Base-by-base conservation (phyloP, 129 eudicot species). In the Oenanthe sinensis region DNA sequence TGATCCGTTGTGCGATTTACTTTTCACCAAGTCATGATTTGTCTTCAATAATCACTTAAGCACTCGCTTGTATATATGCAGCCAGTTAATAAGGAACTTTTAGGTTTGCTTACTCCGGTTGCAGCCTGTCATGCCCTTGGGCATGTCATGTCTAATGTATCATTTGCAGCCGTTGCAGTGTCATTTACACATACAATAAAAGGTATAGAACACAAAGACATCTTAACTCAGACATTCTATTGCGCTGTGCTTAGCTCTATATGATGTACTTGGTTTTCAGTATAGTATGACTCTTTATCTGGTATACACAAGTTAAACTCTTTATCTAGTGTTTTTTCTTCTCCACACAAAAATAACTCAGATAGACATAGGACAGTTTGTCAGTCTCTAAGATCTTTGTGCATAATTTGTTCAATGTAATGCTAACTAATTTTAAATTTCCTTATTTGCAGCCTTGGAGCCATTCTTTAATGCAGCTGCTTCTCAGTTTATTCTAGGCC, bases 401-500 rank as follows among this genome's bases (percentile, higher is more conserved):
- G 6, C 33, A 60, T 33, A 60, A 30, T 60, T 60, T 24, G 68
- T 60, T 60, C 6, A 60, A 3, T 10, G 36, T n/a, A 8, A 9
- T 60, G 68, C 33, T 60, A n/a, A n/a, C 33, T 60, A 60, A 9
- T 13, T 13, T 24, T 47, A 44, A 3, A 82, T 36, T 4, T 82
- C 65, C 67, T 74, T 44, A 33, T 11, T 58, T 82, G 69, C 90
- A 88, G 90, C 92, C 65, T 80, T 88, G 84, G 92, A 88, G 84
- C 92, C 92, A 39, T 88, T 88, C 85, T 88, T 88, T 76, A 88
- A 78, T 74, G 92, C 92, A 26, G 85, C 92, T 75, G 92, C 92
- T 67, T 88, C 90, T 80, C 92, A 88, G 85, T 88, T 88, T 74
- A 78, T 88, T 75, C 83, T 88, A 47, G 92, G 92, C 52, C 92